A percentile compares a stretch with the other conserved stretches of the same genome.
Conservation (phyloP, 2,329 filamentous ascomycete genomes). For the Sporothrix luriei region DNA sequence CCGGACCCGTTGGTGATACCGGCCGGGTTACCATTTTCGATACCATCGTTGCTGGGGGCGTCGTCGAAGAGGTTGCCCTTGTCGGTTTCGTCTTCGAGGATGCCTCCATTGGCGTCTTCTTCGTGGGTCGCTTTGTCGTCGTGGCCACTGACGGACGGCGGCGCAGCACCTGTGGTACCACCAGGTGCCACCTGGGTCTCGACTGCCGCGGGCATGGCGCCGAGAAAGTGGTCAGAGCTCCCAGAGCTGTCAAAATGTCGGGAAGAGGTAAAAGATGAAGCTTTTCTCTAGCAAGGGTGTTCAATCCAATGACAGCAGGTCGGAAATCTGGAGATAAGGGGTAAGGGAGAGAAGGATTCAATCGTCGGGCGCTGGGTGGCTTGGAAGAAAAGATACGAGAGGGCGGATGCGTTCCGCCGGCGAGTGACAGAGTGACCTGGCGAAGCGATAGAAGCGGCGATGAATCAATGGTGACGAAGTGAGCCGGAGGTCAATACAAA, state of each 20-base stretch:
- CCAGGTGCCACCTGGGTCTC: not conserved
- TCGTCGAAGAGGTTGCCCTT: slow-evolving; percentile 7
- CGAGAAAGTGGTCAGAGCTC: not conserved
- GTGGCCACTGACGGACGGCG: not conserved
- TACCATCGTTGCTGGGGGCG: not conserved
- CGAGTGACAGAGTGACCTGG: not conserved
- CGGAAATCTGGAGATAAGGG: not conserved
- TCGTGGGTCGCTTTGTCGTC: no score
- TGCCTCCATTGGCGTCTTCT: no score
- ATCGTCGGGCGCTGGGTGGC: not conserved
- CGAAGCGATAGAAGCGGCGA: not conserved
- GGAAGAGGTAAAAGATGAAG: not conserved
- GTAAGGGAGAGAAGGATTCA: not conserved
- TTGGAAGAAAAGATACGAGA: slow-evolving; percentile 3
- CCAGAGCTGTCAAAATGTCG: not conserved
- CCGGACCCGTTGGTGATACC: not conserved
- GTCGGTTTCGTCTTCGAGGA: no score
- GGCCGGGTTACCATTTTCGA: not conserved
- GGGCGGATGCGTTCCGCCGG: not conserved
- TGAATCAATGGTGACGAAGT: not conserved
- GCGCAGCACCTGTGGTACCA: slow-evolving; percentile 3
- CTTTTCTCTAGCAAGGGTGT: not conserved
- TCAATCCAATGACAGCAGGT: not conserved
- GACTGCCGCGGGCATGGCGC: slow-evolving; percentile 4
- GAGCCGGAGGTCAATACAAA: not conserved